Percentiles rank a stretch among this genome's conserved stretches.
Conservation (phyloP, 2,329 filamentous ascomycete species). For the Didymella glomerata region DNA sequence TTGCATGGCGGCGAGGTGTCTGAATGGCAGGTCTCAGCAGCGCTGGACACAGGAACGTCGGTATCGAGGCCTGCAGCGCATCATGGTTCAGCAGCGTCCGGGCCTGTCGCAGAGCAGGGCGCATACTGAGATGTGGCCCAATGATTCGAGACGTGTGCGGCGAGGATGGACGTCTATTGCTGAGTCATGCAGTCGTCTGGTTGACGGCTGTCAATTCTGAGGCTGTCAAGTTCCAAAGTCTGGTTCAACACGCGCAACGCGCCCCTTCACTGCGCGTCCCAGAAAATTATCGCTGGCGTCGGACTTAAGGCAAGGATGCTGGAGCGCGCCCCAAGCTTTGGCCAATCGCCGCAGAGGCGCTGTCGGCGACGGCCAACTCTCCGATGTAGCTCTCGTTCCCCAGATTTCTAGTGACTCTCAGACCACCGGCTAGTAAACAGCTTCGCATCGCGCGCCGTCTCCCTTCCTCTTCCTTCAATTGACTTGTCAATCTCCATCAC, state of each 20-base stretch:
- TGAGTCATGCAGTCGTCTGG: conserved; percentile 14
- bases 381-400: conserved; percentile 28
- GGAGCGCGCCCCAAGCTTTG: conserved; percentile 13
- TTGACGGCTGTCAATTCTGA: background rate
- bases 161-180: background rate
- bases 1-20: conserved; percentile 21
- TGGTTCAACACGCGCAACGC: conserved; percentile 12
- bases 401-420: conserved; percentile 29
- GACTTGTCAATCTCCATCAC: conserved; percentile 10
- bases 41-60: conserved; percentile 48
- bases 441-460: conserved; percentile 13
- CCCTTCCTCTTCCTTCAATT: conserved; percentile 8
- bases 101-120: conserved; percentile 42
- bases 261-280: conserved; percentile 18
- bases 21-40: conserved; percentile 34
- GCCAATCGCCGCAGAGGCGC: conserved; percentile 30
- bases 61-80: conserved; percentile 35
- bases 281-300: conserved; percentile 35
- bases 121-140: conserved; percentile 36
- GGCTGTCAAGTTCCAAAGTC: background rate
- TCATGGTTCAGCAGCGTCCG: conserved; percentile 40
- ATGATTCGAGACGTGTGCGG: conserved; percentile 1
- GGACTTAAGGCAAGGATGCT: conserved; percentile 23
- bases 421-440: conserved; percentile 13
- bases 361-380: conserved; percentile 21